Conservation (phyloP, 2,329 filamentous ascomycete genomes). For the Paradendryphiella salina region DNA sequence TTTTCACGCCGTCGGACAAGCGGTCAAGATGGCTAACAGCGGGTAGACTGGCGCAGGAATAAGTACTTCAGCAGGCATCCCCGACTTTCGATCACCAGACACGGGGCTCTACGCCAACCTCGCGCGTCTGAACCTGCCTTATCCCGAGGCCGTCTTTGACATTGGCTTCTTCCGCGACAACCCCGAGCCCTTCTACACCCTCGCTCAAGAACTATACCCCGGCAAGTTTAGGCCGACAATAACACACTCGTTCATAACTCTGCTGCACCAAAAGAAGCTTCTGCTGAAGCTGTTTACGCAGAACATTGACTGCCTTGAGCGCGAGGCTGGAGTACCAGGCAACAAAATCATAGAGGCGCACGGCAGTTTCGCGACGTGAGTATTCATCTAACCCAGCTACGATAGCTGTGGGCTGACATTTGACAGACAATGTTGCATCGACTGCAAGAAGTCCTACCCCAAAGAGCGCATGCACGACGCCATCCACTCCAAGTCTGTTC, state of each 20-base stretch:
- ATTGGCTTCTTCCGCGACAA: conserved; percentile 84
- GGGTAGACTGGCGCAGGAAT: conserved; percentile 79
- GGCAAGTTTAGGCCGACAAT: conserved; percentile 87
- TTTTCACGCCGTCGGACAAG: background rate
- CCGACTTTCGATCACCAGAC: conserved; percentile 90
- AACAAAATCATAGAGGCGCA: conserved; percentile 90
- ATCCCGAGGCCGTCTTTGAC: conserved; percentile 92
- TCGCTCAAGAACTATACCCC: conserved; percentile 90
- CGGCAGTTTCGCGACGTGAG: conserved; percentile 75
- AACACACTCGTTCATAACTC: conserved; percentile 82
- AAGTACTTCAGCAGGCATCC: conserved; percentile 73
- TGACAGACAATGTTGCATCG: conserved; percentile 78
- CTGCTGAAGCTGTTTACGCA: conserved; percentile 91
- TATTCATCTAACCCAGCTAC: too few species aligned
- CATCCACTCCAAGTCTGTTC: conserved; percentile 69
- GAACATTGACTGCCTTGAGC: conserved; percentile 95
- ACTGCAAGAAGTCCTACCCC: conserved; percentile 75
- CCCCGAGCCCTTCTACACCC: conserved; percentile 86
- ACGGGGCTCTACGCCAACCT: conserved; percentile 95
- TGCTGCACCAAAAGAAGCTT: conserved; percentile 77
- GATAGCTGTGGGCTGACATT: background rate
- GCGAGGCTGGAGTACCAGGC: conserved; percentile 77
- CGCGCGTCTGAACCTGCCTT: conserved; percentile 78
- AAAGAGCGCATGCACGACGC: conserved; percentile 72
- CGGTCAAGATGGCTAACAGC: conserved; percentile 5